Evolutionary conservation across 164 flowering plant species (phyloP), one percentile per base, ranked within the genome.

Genomic region (Saururus chinensis): DNA sequence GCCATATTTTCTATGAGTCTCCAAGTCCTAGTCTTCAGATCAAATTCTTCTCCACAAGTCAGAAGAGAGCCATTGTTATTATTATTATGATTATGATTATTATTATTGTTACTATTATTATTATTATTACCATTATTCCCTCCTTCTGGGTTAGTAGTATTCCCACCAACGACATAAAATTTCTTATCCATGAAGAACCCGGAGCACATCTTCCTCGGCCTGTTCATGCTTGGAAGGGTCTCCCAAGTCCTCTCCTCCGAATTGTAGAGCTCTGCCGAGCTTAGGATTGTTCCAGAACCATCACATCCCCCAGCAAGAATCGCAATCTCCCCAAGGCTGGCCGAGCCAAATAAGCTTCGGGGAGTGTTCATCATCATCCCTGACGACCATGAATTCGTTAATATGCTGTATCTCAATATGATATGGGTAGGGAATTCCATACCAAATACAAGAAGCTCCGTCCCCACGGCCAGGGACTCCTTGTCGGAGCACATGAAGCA

Each of bases 391-490:
- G 87, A 80, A 65, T 92, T 86, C 0, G 89, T 86, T 74, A 84
- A 65, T 40, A 92, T 68, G 65, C 97, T 89, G 40, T 92, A 92
- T 53, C 81, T 80, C 66, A 81, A 85, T 23, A 85, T 85, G 9
- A 86, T 86, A 60, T 78, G 79, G 26, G 92, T 71, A 30, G 53
- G 66, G 24, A 89, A 56, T 57, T 80, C 98, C 70, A 74, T 83
- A 20, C 97, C 96, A 68, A 92, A 92, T 0, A 92, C 98, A 24
- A 92, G 97, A 65, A 92, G 89, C 64, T 92, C 97, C 3, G 98
- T 86, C 13, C 98, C 98, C 66, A 89, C 97, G 11, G 92, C 98
- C 54, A 92, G 70, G 11, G 98, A 92, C 68, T 92, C 98, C 82
- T 89, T 89, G 67, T 92, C 98, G 0, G 93, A 80, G 40, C 79